phyloP scores from a whole-genome alignment of 1,139 yeast genomes.

The Geotrichum citri-aurantii region DNA sequence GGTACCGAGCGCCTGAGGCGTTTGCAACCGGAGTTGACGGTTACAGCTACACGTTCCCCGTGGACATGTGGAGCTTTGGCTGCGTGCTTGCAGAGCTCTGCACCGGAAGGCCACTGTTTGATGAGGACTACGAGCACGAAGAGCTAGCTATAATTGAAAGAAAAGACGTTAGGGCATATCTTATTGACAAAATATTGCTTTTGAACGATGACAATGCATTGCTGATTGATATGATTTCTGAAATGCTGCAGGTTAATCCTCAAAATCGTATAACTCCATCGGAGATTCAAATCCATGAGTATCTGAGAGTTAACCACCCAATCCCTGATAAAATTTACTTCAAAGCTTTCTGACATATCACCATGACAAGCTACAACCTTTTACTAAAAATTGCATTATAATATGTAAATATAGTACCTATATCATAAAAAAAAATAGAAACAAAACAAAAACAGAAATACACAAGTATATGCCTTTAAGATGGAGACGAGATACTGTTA shows the following conservation, averaged over 20 bases:
- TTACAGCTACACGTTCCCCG: slow-evolving; percentile 49
- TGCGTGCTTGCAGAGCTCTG: slow-evolving; percentile 37
- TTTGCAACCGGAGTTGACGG: slow-evolving; percentile 48
- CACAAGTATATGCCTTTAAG: background rate
- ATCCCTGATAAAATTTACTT: background rate
- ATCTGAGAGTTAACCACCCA: slow-evolving; percentile 45
- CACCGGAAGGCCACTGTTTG: slow-evolving; percentile 11
- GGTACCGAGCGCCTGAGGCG: slow-evolving; percentile 81
- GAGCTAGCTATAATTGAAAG: slow-evolving; percentile 7
- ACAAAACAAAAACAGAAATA: background rate
- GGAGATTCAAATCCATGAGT: slow-evolving; percentile 87
- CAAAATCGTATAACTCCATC: slow-evolving; percentile 84
- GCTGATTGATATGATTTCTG: slow-evolving; percentile 58
- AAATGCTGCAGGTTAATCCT: slow-evolving; percentile 83
- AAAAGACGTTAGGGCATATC: slow-evolving; percentile 91
- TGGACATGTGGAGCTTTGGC: slow-evolving; percentile 83
- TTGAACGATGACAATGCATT: slow-evolving; percentile 55
- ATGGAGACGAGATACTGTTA: background rate
- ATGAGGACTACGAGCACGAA: slow-evolving; percentile 6
- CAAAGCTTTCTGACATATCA: background rate
- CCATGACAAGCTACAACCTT: background rate
- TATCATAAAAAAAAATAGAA: background rate
- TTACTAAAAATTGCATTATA: background rate
- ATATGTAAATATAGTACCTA: background rate
- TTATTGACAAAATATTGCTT: slow-evolving; percentile 95